phyloP scores from a whole-genome alignment of 305 asterid genomes.

The Fraxinus sp. region DNA sequence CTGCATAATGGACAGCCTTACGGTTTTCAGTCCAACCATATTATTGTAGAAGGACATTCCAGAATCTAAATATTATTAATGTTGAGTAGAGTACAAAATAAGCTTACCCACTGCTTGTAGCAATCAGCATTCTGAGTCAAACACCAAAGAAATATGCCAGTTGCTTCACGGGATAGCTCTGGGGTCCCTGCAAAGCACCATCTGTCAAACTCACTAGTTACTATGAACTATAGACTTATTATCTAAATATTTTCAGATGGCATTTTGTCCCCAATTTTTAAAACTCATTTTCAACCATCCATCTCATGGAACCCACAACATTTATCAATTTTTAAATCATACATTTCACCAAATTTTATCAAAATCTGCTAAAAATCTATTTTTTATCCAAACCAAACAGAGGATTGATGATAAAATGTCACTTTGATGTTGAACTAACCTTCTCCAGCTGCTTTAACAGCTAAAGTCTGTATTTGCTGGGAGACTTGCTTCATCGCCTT shows the following conservation, averaged over 20 bases:
- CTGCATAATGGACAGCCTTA: background rate
- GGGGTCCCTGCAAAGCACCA: slow-evolving; percentile 37
- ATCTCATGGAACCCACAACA: background rate
- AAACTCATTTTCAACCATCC: background rate
- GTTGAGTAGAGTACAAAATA: background rate
- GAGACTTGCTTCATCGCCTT: slow-evolving; percentile 87
- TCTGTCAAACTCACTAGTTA: background rate
- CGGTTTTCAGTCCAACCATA: background rate
- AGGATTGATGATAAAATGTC: background rate
- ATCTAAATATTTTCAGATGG: background rate
- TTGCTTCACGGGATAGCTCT: slow-evolving; percentile 45
- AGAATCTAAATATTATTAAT: background rate
- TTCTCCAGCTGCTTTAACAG: slow-evolving; percentile 65
- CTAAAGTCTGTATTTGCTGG: slow-evolving; percentile 54
- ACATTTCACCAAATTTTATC: background rate
- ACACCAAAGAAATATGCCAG: slow-evolving; percentile 40
- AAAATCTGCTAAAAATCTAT: background rate
- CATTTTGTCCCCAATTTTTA: background rate
- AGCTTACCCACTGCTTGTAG: slow-evolving; percentile 43
- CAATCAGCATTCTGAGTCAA: slow-evolving; percentile 44
- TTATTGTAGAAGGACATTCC: background rate
- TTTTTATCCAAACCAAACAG: background rate
- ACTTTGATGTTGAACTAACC: slow-evolving; percentile 38
- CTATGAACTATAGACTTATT: background rate
- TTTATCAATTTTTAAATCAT: background rate